Conservation (phyloP, 306 rosid genomes). For the Carpinus viminea region DNA sequence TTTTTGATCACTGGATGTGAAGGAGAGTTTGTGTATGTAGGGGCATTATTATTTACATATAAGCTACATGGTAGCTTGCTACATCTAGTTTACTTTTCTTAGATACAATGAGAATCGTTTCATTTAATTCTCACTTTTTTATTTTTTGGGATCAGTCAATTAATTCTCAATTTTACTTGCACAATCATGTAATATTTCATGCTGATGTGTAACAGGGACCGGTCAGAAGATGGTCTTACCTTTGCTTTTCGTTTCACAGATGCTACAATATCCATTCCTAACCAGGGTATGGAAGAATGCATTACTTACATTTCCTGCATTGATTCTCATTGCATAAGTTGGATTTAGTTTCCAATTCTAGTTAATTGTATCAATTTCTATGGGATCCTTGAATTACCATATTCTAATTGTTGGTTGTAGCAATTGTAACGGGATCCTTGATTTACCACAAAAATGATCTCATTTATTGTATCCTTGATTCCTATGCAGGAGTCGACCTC, state of each 20-base stretch:
- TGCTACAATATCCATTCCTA: slow-evolving; percentile 77
- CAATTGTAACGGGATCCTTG: not conserved
- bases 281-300: slow-evolving; percentile 65
- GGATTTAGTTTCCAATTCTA: not conserved
- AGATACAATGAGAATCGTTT: not conserved
- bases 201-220: slow-evolving; percentile 64
- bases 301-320: not conserved
- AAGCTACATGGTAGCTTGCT: not conserved
- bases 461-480: not conserved
- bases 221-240: slow-evolving; percentile 90
- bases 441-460: not conserved
- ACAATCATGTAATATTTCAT: slow-evolving; percentile 4
- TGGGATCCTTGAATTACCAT: not conserved
- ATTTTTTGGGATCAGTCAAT: not conserved
- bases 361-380: not conserved
- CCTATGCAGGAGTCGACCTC: slow-evolving; percentile 71
- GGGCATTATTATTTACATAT: not conserved
- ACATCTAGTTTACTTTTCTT: not conserved
- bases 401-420: not conserved
- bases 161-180: not conserved
- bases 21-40: not conserved
- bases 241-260: slow-evolving; percentile 99
- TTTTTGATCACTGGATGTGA: not conserved
- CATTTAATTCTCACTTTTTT: not conserved
- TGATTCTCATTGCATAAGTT: not conserved